Evolutionary conservation across 768 basidiomycete genomes (phyloP).

Genomic region (Boletus vinaceobasis): DNA sequence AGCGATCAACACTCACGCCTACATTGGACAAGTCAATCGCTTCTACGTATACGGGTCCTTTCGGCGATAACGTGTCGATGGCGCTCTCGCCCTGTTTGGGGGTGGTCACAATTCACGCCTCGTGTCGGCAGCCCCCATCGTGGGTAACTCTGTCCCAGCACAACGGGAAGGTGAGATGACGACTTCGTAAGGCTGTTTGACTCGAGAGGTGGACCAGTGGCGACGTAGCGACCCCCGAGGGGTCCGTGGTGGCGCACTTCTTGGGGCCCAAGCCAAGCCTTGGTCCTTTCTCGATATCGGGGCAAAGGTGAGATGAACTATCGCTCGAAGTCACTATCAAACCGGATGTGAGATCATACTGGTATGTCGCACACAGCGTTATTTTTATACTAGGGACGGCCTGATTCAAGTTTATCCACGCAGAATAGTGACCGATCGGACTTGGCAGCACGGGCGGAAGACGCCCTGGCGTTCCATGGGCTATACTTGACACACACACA

Average conservation of each 20-base stretch:
- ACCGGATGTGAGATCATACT: background rate
- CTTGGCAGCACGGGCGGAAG: background rate
- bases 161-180: conserved; percentile 14
- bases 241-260: background rate
- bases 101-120: conserved; percentile 6
- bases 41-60: background rate
- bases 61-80: conserved; percentile 19
- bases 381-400: background rate
- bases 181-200: too few species aligned
- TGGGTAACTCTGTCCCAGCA: conserved; percentile 15
- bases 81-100: background rate
- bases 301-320: background rate
- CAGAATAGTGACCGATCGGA: background rate
- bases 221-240: conserved; percentile 8
- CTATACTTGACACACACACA: conserved; percentile 6
- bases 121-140: conserved; percentile 11
- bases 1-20: conserved; percentile 2
- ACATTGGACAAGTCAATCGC: conserved; percentile 18
- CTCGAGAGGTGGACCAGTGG: conserved; percentile 4
- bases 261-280: background rate
- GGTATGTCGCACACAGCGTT: background rate
- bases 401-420: background rate
- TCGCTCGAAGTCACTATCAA: background rate
- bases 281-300: background rate
- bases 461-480: background rate